Percentiles rank a stretch among this genome's conserved stretches.
These are phyloP conservation scores for Knoxia roxburghii DNA, from an alignment of 257 asterid species.

Conservation along the genomic window DNA sequence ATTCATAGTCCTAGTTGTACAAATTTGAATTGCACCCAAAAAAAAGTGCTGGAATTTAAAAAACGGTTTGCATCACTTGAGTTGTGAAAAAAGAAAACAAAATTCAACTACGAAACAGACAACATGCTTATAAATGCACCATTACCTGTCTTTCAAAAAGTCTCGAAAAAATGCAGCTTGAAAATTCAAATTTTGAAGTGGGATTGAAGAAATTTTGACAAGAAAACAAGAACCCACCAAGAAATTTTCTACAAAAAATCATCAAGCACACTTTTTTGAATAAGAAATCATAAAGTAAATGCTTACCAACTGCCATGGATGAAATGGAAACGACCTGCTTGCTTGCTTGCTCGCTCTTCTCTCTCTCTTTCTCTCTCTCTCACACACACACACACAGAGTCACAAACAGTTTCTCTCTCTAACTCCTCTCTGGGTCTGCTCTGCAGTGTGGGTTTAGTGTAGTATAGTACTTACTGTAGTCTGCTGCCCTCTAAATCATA, in stretches of 20 bases:
- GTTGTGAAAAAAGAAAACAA: not conserved
- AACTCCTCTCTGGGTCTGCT: not conserved
- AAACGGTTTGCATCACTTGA: not conserved
- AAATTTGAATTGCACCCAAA: not conserved
- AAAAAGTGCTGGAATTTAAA: not conserved
- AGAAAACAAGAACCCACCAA: not conserved
- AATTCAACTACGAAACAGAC: not conserved
- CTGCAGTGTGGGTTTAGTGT: not conserved
- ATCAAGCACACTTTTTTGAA: too few relatives aligned
- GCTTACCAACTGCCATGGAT: constrained; percentile 58
- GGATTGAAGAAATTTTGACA: constrained; percentile 5
- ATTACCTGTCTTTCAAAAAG: not conserved
- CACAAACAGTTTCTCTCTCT: not conserved
- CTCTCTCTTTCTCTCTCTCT: constrained; percentile 6
- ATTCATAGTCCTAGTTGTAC: not conserved
- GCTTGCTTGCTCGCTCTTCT: not conserved
- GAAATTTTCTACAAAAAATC: too few relatives aligned
- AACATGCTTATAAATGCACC: not conserved
- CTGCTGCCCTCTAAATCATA: constrained; percentile 3
- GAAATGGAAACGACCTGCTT: constrained; percentile 23
- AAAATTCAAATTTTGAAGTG: not conserved
- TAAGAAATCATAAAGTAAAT: constrained; percentile 43
- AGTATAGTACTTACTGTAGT: not conserved
- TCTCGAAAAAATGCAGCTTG: not conserved
- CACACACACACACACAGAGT: too few relatives aligned